Conservation (phyloP, 257 asterid species). For the Cruciata laevipes region DNA sequence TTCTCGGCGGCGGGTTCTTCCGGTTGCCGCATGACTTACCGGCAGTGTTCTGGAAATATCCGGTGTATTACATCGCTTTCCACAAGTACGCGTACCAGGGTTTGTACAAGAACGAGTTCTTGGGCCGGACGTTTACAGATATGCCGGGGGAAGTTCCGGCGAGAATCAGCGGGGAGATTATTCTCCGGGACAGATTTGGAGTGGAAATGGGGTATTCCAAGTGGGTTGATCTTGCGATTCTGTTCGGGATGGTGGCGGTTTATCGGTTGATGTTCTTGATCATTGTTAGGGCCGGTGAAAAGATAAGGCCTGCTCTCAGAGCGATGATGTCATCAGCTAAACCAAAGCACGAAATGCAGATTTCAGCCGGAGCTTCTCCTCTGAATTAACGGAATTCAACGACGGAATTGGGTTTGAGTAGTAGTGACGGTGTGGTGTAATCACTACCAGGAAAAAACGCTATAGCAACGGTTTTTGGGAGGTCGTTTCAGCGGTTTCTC, state of each 20-base stretch:
- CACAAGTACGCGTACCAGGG: slow-evolving; percentile 35
- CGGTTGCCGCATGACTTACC: slow-evolving; percentile 27
- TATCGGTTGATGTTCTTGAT: slow-evolving; percentile 24
- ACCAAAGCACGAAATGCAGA: slow-evolving; percentile 8
- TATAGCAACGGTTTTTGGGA: too few species aligned
- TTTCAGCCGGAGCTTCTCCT: neutral
- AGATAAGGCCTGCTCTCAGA: slow-evolving; percentile 17
- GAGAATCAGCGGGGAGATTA: slow-evolving; percentile 14
- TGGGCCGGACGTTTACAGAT: slow-evolving; percentile 10
- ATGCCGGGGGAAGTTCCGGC: neutral
- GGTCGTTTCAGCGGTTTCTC: too few species aligned
- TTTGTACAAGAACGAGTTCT: slow-evolving; percentile 31
- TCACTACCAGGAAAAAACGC: too few species aligned
- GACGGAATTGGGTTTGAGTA: neutral
- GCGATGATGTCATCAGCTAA: slow-evolving; percentile 6
- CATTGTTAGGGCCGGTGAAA: slow-evolving; percentile 18
- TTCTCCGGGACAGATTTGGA: slow-evolving; percentile 20
- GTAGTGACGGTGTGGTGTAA: too few species aligned
- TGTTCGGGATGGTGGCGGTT: slow-evolving; percentile 18
- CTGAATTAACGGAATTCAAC: neutral
- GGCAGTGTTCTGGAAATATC: slow-evolving; percentile 23
- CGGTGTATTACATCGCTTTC: slow-evolving; percentile 24
- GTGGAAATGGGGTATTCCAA: slow-evolving; percentile 23
- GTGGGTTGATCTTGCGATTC: slow-evolving; percentile 26
- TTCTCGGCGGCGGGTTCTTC: slow-evolving; percentile 31